Base-by-base conservation (phyloP, 176 grass and related monocot genomes). In the Avena insularis region DNA sequence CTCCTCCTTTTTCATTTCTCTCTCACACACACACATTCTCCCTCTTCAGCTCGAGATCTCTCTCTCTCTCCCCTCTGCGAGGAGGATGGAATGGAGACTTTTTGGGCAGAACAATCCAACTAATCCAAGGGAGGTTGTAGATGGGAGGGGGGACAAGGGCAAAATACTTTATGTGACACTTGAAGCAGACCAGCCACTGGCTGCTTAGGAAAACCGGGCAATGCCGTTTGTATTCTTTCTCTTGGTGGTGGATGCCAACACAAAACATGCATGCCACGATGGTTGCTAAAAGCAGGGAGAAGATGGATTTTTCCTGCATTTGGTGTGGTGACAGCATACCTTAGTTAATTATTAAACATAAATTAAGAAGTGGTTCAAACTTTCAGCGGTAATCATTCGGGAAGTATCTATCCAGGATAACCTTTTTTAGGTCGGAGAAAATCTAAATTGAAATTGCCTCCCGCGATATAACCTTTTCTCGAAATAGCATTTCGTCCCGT, bases 81-180 rank as follows among this genome's bases (percentile, higher is more conserved):
- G n/a, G 43, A 77, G 40, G 67, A 48, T 10, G 69, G 81, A 81
- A 45, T 48, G 59, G 51, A 35, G 87, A 94, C 87, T 88, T 88
- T 92, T 83, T 15, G 79, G 54, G 87, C 77, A 49, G 46, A 90
- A 80, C 38, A 88, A 92, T 84, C 87, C 90, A 91, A 88, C 71
- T 31, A 88, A 92, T 84, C 87, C 90, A 87, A 88, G 71, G 78
- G 75, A 79, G 73, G 62, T 21, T 93, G 91, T 85, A 91, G 57
- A 90, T 71, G 79, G 38, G 13, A 73, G n/a, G 80, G 86, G 90
- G 84, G 88, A 95, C 90, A 90, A 2, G 50, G 71, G 21, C 51
- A 29, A 43, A 81, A 76, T 95, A 60, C 76, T 84, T 84, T 84
- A 87, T 56, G 71, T 68, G 43, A 81, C 82, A 91, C 77, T 91